Evolutionary conservation across 2,329 filamentous ascomycete species (phyloP), one percentile per base, ranked within the genome.

Genomic region (Talaromyces pinophilus): DNA sequence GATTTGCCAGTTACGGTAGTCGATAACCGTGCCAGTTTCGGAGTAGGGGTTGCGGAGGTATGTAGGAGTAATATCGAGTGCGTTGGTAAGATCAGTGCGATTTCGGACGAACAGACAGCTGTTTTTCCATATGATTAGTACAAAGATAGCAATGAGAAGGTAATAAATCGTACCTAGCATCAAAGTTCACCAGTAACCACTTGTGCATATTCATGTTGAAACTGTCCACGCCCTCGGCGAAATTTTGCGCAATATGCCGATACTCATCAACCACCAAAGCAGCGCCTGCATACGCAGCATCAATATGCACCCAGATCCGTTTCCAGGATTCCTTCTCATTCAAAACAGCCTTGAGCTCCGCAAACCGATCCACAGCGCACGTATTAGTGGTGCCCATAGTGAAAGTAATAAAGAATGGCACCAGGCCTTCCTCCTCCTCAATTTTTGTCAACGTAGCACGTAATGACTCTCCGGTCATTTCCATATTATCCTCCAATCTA

Each of bases 201-300:
- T 98, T 98, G 84, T 97, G 93, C 86, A 97, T 91, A 82, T 97
- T 98, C 82, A 94, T 88, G 79, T 97, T 90, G 85, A 96, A 97
- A 70, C 90, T 93, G 82, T 97, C 91, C 75, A 96, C 93, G 25
- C 83, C 80, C 1, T 83, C 80, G 0, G 75, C 75, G 61, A 94
- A 84, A 8, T 87, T 80, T 25, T 82, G 74, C 1, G 88, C 83
- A 60, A 92, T 84, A 70, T 89, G 84, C 69, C 92, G 90, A 78
- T 91, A 90, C 77, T 96, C 92, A 2, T 92, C 90, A 25, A 91
- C 89, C 3, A 97, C 82, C 3, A 98, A 86, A 0, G 93, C 91
- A 0, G 92, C 88, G 1, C 94, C 94, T 0, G 94, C 94, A 78
- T 96, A 97, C 0, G 94, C 94, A 11, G 92, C 94, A 79, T 98